Conservation (phyloP, 2,329 filamentous ascomycete species). For the Fusarium protoensiforme region DNA sequence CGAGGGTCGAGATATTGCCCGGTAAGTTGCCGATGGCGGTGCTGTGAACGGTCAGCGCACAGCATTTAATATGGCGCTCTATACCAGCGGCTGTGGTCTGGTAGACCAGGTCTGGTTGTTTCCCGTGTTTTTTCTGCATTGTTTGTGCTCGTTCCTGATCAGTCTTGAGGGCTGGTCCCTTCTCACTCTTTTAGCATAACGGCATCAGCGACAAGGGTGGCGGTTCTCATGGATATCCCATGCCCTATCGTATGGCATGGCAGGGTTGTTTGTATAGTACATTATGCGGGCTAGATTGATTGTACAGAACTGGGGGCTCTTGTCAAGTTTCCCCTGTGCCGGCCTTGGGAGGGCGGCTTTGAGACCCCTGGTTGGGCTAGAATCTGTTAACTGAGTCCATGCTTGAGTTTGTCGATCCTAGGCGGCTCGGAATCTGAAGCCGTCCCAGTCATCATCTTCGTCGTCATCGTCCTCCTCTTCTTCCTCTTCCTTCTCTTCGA, state of each 20-base stretch:
- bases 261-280: slow-evolving; percentile 39
- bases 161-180: slow-evolving; percentile 3
- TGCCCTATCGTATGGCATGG: neutral
- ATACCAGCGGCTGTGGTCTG: neutral
- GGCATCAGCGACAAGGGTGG: neutral
- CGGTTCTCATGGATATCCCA: slow-evolving; percentile 3
- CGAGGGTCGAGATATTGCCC: slow-evolving; percentile 36
- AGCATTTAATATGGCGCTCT: neutral
- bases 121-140: neutral
- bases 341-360: neutral
- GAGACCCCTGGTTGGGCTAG: neutral
- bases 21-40: slow-evolving; percentile 33
- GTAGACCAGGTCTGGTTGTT: neutral
- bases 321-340: slow-evolving; percentile 1
- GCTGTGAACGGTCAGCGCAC: neutral
- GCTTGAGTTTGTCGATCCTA: neutral
- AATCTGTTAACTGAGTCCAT: neutral
- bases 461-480: slow-evolving; percentile 62
- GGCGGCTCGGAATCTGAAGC: slow-evolving; percentile 60
- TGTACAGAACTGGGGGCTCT: slow-evolving; percentile 33
- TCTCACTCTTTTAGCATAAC: slow-evolving; percentile 11
- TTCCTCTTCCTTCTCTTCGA: slow-evolving; percentile 57
- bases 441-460: slow-evolving; percentile 66
- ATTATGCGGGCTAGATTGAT: slow-evolving; percentile 41
- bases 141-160: neutral